Evolutionary conservation across 805 yeast genomes (phyloP), one percentile per base, ranked within the genome.

Genomic region (Kazachstania viticola): DNA sequence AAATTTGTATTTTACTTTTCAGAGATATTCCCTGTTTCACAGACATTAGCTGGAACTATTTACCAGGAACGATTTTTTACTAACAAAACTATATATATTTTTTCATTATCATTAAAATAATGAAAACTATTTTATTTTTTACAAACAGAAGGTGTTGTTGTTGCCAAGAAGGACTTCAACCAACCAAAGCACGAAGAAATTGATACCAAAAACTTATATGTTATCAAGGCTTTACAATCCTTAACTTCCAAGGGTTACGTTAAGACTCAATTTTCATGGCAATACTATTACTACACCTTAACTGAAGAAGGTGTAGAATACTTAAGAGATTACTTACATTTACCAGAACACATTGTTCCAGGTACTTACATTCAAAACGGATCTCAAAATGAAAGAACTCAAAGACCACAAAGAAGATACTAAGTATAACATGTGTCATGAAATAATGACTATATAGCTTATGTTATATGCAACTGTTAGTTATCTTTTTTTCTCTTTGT

Each of bases 191-290:
- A 91, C 73, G 97, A 91, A 61, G 96, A 84, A 62, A 82, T 91
- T 65, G 94, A 81, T 71, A 81, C 95, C 75, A 88, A 72, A 75
- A 91, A 91, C 91, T 79, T 91, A 67, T 91, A 67, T 65, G 98
- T 73, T 60, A 84, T 91, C 77, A 91, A 91, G 80, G 96, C 99
- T 63, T 79, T 91, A 69, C 99, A 91, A 75, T 88, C 97, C 48
- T 83, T 91, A 69, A 84, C 94, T 64, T 91, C 98, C 46, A 84
- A 80, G 71, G 99, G 99, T 67, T 91, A 62, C 79, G 97, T 91
- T 70, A 85, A 88, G 83, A 91, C 99, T 59, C 97, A 85, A 73
- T 91, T 88, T 80, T 88, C 97, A 62, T 91, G 99, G 99, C 96
- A 87, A 79, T 84, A 84, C 78, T 91, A 91, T 75, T 91, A 91